Base-by-base conservation (phyloP, 495 filamentous ascomycete species). In the Penicillium egyptiacum region DNA sequence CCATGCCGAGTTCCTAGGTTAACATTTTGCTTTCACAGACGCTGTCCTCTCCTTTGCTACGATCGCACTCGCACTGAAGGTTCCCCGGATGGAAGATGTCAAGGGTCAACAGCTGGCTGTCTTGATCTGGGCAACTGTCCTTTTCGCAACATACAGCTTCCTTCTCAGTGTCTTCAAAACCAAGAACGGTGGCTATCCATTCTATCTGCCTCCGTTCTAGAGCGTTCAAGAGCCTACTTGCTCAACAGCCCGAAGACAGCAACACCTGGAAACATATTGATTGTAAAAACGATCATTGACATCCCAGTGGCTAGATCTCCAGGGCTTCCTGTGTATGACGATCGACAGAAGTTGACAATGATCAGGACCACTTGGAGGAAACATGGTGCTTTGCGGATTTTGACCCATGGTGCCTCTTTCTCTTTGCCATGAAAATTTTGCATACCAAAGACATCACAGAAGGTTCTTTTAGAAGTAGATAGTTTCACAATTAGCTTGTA, bases 181-280 rank as follows among this genome's bases (percentile, higher is more conserved):
- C 51, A 99, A 99, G 82, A 99, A 97, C 65, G 88, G 86, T 30
- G 91, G 92, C 26, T 99, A 99, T 71, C 91, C 92, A 30, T 97
- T 98, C 73, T 91, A 84, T 61, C 79, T 99, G 50, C 94, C 95
- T 6, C 94, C 94, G 6, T 96, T 98, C 73, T 90, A 80, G 59
- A 42, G 16, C 12, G 5, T 96, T 98, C 73, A 90, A 80, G 60
- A 42, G 16, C 17, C 44, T 43, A 44, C 12, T 28, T 14, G 30
- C 30, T 20, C 28, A 14, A 33, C 22, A 39, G 22, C 20, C 20
- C 17, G n/a, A 42, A 9, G 16, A 26, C 25, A 33, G 19, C 22
- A 17, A 35, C 17, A n/a, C 19, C 19, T 30, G 40, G 22, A 9
- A 47, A 46, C 16, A 47, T 19, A 39, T 20, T 20, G 19, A 40